Evolutionary conservation across 768 basidiomycete genomes (phyloP).

Genomic region (Termitomyces titanicus): DNA sequence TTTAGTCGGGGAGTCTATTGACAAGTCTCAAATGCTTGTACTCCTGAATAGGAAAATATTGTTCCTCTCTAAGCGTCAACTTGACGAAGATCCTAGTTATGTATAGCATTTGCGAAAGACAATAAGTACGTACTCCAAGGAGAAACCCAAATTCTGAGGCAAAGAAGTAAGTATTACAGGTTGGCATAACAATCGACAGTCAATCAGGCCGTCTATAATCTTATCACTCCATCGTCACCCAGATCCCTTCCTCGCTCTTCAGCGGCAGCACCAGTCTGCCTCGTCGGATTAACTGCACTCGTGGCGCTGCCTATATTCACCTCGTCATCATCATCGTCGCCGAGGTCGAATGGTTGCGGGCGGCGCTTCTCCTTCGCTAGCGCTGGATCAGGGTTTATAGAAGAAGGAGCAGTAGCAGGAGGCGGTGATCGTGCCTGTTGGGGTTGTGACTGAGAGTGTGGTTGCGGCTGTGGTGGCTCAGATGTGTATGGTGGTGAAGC

Average conservation of each 20-base stretch:
- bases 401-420: background rate
- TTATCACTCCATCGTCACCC: background rate
- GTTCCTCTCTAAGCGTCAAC: background rate
- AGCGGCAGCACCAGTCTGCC: background rate
- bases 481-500: background rate
- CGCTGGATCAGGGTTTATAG: background rate
- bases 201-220: background rate
- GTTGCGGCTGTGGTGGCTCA: background rate
- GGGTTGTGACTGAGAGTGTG: background rate
- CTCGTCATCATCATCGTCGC: constrained; percentile 25
- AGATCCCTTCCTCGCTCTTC: background rate
- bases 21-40: too few species aligned
- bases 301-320: background rate
- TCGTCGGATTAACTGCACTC: background rate
- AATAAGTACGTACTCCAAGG: too few species aligned
- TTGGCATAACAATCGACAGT: background rate
- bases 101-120: background rate
- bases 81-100: too few species aligned
- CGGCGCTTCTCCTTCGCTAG: constrained; percentile 11
- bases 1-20: background rate
- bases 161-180: background rate
- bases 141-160: too few species aligned
- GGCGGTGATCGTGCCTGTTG: constrained; percentile 12
- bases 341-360: constrained; percentile 20
- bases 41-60: background rate